phyloP scores from a whole-genome alignment of 2,329 filamentous ascomycete genomes.

The Clonostachys rhizophaga region DNA sequence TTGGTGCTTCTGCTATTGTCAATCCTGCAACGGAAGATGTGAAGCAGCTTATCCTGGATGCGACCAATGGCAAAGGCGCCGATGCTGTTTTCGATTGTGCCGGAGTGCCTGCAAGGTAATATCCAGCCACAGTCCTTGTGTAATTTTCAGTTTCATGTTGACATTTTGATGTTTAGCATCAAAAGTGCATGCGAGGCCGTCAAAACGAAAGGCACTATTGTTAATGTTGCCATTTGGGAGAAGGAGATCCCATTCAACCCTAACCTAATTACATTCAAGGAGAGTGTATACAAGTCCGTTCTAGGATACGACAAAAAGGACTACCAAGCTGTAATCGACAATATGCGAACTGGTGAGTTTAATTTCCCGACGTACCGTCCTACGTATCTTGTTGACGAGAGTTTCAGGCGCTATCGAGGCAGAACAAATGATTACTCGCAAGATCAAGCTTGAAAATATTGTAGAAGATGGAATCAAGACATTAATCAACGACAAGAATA shows the following conservation, averaged over 20 bases:
- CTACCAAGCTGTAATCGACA: conserved; percentile 14
- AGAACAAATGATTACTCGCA: conserved; percentile 47
- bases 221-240: conserved; percentile 18
- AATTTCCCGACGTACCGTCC: neutral
- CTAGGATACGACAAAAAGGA: conserved; percentile 10
- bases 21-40: conserved; percentile 9
- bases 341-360: conserved; percentile 8
- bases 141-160: neutral
- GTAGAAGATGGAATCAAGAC: conserved; percentile 46
- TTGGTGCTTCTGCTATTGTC: conserved; percentile 36
- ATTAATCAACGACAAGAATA: conserved; percentile 47
- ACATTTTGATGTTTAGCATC: conserved; percentile 2
- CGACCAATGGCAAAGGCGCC: conserved; percentile 10
- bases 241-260: conserved; percentile 11
- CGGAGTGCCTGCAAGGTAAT: conserved; percentile 10
- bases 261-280: conserved; percentile 10
- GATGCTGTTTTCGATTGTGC: conserved; percentile 14
- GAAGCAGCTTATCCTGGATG: conserved; percentile 4
- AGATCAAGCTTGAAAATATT: conserved; percentile 41
- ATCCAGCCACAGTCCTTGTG: rapidly evolving
- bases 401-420: conserved; percentile 28
- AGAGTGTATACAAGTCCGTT: conserved; percentile 10
- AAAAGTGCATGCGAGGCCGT: conserved; percentile 11
- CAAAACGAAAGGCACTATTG: conserved; percentile 12
- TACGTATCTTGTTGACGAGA: neutral